These are phyloP conservation scores for Stygiomarasmius scandens DNA, from an alignment of 1,284 basidiomycete genomes.

Conservation along the genomic window DNA sequence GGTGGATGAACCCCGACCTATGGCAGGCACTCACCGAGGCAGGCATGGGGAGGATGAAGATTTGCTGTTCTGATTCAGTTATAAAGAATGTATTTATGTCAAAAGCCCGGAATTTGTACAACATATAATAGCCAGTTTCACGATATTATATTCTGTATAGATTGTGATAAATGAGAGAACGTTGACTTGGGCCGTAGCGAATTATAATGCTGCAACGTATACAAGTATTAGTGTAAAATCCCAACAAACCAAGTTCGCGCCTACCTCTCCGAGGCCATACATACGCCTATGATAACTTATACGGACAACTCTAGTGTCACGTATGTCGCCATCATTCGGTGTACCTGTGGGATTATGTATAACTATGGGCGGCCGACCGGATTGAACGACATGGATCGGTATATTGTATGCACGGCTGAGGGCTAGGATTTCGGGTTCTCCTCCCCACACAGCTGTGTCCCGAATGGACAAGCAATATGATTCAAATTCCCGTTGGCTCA, in stretches of 20 bases:
- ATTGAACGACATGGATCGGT: constrained; percentile 92
- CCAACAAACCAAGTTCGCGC: constrained; percentile 30
- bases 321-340: constrained; percentile 32
- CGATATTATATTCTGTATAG: constrained; percentile 40
- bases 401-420: constrained; percentile 83
- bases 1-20: constrained; percentile 65
- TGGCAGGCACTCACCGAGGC: constrained; percentile 37
- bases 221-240: constrained; percentile 5
- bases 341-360: constrained; percentile 65
- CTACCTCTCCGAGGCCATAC: constrained; percentile 92
- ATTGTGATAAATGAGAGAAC: constrained; percentile 41
- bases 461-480: constrained; percentile 83
- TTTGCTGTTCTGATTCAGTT: constrained; percentile 48
- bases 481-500: constrained; percentile 71
- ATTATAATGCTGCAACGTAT: constrained; percentile 76
- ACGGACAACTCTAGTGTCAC: constrained; percentile 55
- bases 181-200: constrained; percentile 66
- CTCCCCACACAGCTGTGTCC: constrained; percentile 92
- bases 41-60: constrained; percentile 49
- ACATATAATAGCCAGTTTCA: not conserved
- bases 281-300: constrained; percentile 91
- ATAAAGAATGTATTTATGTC: constrained; percentile 6
- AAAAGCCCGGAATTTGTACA: not conserved
- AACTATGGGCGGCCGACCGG: constrained; percentile 80
- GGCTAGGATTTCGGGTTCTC: constrained; percentile 95